Evolutionary conservation across 345 rosid genomes (phyloP), one percentile per base, ranked within the genome.

Genomic region (Carallia brachiata): DNA sequence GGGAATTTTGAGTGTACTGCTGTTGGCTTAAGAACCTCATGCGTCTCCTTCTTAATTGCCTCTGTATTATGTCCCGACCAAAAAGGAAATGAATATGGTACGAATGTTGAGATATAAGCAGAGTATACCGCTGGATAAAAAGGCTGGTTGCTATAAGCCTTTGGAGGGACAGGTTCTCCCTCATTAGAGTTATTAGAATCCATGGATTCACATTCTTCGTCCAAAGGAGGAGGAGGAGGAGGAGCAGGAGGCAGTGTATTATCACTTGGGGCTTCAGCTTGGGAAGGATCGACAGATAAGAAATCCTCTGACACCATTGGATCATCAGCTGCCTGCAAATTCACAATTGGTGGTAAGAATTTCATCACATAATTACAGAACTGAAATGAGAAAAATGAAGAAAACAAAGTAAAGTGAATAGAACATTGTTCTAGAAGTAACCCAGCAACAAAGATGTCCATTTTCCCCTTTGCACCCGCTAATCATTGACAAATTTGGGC

Each of bases 171-270:
- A 36, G 84, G 72, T 52, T 92, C 97, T 63, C 87, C 90, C 0
- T 79, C 85, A 18, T 88, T 89, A 15, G 97, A 90, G 86, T 87
- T 87, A 70, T 88, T 80, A 34, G 97, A 90, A 74, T 90, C 96
- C 97, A 92, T 92, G 19, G 97, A 92, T 75, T 92, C 96, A 62
- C 89, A 85, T 84, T 89, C 97, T 78, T 89, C 93, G 32, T 90
- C 97, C 80, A 92, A 74, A 19, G 85, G 77, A 74, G 88, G 88
- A 48, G 80, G 86, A 52, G 60, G 34, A 12, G 50, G 16, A 12
- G 50, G 4, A 44, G 17, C 50, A 12, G 75, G 79, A 19, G 79
- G 88, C 74, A 84, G 73, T 30, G 75, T 70, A 70, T 73, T 77
- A 32, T 73, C 83, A 81, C 76, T 84, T 73, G 77, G 83, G 6